Evolutionary conservation across 2,329 filamentous ascomycete species (phyloP), one percentile per base, ranked within the genome.

Genomic region (Pleoardoris graminearum): DNA sequence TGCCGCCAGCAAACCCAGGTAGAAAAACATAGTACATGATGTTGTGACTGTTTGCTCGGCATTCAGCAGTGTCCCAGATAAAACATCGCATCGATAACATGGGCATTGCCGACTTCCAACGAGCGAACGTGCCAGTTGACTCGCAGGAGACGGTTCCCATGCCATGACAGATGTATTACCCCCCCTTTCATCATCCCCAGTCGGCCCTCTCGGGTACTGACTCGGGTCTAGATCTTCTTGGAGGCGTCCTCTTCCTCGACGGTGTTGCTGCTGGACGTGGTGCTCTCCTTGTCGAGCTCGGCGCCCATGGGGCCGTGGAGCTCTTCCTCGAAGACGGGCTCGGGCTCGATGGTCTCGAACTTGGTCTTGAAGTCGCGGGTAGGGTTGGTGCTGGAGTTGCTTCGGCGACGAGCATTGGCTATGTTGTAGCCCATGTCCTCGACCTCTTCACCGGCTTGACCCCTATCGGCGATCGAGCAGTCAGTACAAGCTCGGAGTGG

Each of bases 291-390:
- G 55, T 87, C 82, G 50, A 76, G 68, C 45, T 84, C 79, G 46
- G 84, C 83, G 23, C 78, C 77, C 46, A 76, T 66, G 16, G 86
- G 82, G 25, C 90, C 91, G 68, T 95, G 90, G 53, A 94, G 58
- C 49, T 84, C 83, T 76, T 97, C 92, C 74, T 97, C 91, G 63
- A 96, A 96, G 68, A 96, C 89, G 35, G 91, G 92, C 68, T 97
- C 93, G 16, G 85, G 81, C 66, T 97, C 94, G 71, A 91, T 82
- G 63, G 89, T 81, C 76, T 99, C 94, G 73, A 97, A 97, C 79
- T 99, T 99, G 76, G 92, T 96, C 83, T 94, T 95, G 79, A 96
- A 90, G 72, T 92, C 85, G 55, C 84, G 82, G 63, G 90, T 79
- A 65, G 85, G 81, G 68, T 85, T 82, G 67, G 82, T 86, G 77